These are phyloP conservation scores for Collybia sordida DNA, from an alignment of 768 basidiomycete genomes.

Conservation along the genomic window DNA sequence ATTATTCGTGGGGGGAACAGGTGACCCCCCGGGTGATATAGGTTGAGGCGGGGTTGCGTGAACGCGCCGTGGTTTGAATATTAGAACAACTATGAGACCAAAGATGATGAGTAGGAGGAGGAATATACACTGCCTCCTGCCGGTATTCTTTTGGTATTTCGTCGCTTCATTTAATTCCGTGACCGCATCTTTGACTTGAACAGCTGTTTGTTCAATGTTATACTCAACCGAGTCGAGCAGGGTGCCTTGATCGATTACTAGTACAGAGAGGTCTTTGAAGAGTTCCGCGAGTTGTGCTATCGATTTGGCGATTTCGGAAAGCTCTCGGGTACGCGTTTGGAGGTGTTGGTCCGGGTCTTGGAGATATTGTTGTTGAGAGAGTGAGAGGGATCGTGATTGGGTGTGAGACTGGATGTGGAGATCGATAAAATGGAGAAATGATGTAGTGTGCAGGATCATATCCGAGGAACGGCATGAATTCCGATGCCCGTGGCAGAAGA, in stretches of 20 bases:
- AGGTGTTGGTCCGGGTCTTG: constrained; percentile 36
- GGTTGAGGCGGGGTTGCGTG: constrained; percentile 21
- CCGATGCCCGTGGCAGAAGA: not conserved
- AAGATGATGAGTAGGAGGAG: constrained; percentile 88
- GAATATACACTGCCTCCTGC: constrained; percentile 91
- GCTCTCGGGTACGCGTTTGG: constrained; percentile 58
- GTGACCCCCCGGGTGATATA: constrained; percentile 3
- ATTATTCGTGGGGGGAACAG: too few species aligned
- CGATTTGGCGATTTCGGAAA: constrained; percentile 88
- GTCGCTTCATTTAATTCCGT: constrained; percentile 83
- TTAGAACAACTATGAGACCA: constrained; percentile 81
- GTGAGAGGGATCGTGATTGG: constrained; percentile 32
- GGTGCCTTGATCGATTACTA: constrained; percentile 98
- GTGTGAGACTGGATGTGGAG: constrained; percentile 23
- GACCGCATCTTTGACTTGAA: constrained; percentile 79
- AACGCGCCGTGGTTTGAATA: constrained; percentile 71
- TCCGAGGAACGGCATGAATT: not conserved
- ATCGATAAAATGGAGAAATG: constrained; percentile 6
- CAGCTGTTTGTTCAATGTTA: constrained; percentile 91
- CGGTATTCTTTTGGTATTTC: constrained; percentile 90
- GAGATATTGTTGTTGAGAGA: constrained; percentile 35
- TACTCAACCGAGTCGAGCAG: constrained; percentile 96
- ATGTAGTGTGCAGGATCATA: not conserved
- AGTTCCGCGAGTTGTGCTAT: constrained; percentile 91
- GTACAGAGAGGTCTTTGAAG: constrained; percentile 90